These are phyloP conservation scores for Leptographium wingfieldii DNA, from an alignment of 2,329 filamentous ascomycete genomes.

Conservation along the genomic window DNA sequence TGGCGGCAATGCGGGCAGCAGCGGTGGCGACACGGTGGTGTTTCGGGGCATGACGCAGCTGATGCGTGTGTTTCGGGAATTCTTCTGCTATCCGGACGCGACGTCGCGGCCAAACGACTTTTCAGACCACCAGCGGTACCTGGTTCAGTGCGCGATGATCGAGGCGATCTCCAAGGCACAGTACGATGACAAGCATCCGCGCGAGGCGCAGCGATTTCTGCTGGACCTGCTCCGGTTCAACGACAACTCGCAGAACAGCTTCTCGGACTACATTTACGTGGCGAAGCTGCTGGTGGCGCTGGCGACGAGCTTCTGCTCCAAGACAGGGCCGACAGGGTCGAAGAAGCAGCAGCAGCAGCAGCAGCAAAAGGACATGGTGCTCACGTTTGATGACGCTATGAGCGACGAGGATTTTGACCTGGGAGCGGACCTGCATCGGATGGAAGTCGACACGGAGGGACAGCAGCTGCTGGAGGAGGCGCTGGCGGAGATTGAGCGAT, in stretches of 20 bases:
- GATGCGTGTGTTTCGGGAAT: slow-evolving; percentile 70
- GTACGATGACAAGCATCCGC: slow-evolving; percentile 66
- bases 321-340: neutral
- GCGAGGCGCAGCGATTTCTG: slow-evolving; percentile 69
- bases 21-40: slow-evolving; percentile 4
- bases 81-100: slow-evolving; percentile 73
- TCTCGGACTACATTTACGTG: slow-evolving; percentile 83
- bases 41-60: slow-evolving; percentile 45
- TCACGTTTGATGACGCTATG: slow-evolving; percentile 23
- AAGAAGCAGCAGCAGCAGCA: neutral
- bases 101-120: slow-evolving; percentile 89
- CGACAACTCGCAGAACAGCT: slow-evolving; percentile 82
- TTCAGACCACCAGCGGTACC: slow-evolving; percentile 70
- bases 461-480: slow-evolving; percentile 37
- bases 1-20: neutral
- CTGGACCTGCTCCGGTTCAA: slow-evolving; percentile 86
- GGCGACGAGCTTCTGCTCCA: slow-evolving; percentile 43
- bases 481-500: slow-evolving; percentile 52
- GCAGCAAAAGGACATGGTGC: slow-evolving; percentile 11
- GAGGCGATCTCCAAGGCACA: slow-evolving; percentile 68
- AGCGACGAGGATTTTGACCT: slow-evolving; percentile 14
- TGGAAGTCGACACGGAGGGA: slow-evolving; percentile 21
- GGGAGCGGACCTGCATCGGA: slow-evolving; percentile 28
- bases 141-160: slow-evolving; percentile 73
- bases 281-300: slow-evolving; percentile 59